These are phyloP conservation scores for Globisporangium canariense DNA, from an alignment of 352 stramenopile genomes.

Conservation along the genomic window DNA sequence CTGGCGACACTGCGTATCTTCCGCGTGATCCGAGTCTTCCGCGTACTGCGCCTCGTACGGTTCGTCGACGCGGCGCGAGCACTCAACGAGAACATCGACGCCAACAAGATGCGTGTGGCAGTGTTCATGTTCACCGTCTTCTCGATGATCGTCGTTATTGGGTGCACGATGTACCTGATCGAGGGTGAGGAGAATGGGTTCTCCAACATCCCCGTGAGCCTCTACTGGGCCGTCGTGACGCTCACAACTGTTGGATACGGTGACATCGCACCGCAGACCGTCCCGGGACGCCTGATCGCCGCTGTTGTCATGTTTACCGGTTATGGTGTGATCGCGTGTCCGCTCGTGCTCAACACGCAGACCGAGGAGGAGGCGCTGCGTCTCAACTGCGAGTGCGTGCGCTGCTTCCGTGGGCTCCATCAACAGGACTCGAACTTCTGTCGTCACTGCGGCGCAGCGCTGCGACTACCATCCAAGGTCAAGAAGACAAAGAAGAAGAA, in stretches of 20 bases:
- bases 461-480: constrained; percentile 28
- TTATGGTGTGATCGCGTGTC: constrained; percentile 49
- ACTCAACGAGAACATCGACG: constrained; percentile 74
- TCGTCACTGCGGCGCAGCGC: constrained; percentile 33
- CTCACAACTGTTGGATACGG: constrained; percentile 55
- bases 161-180: constrained; percentile 83
- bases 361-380: constrained; percentile 31
- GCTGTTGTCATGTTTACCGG: constrained; percentile 50
- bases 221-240: constrained; percentile 55
- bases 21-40: constrained; percentile 76
- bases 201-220: constrained; percentile 56
- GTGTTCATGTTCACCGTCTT: constrained; percentile 77
- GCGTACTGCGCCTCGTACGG: constrained; percentile 61
- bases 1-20: constrained; percentile 75
- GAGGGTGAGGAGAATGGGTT: constrained; percentile 75
- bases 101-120: constrained; percentile 75
- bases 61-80: constrained; percentile 69
- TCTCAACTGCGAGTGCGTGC: constrained; percentile 37
- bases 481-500: constrained; percentile 27
- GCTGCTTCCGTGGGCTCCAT: constrained; percentile 42
- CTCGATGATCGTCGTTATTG: constrained; percentile 78
- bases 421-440: constrained; percentile 53
- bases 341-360: constrained; percentile 40
- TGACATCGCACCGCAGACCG: constrained; percentile 46
- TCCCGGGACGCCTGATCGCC: constrained; percentile 42